Conservation (phyloP, 2,329 filamentous ascomycete genomes). For the Colletotrichum sp. region DNA sequence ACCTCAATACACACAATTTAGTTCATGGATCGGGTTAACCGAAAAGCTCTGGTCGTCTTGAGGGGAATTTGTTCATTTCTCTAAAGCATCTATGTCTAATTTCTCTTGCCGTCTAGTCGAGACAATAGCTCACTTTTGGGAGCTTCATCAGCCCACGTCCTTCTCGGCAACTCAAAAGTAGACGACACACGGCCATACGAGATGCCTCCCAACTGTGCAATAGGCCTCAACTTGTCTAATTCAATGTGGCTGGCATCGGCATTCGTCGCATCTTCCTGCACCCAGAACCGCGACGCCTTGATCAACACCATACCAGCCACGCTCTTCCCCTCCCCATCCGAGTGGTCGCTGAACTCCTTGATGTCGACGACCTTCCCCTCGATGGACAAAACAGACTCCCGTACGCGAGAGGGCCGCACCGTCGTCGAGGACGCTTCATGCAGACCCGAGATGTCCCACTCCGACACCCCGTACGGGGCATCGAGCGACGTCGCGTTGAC, state of each 20-base stretch:
- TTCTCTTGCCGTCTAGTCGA: background rate
- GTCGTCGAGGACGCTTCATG: constrained; percentile 36
- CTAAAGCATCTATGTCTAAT: background rate
- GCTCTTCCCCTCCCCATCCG: constrained; percentile 74
- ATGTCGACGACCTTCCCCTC: constrained; percentile 79
- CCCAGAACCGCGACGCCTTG: constrained; percentile 89
- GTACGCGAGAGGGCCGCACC: constrained; percentile 75
- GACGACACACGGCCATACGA: constrained; percentile 77
- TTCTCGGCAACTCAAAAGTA: constrained; percentile 68
- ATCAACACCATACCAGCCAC: constrained; percentile 77
- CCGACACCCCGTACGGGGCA: constrained; percentile 75
- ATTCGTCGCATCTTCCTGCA: constrained; percentile 83
- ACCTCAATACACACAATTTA: background rate
- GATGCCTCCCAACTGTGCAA: constrained; percentile 84
- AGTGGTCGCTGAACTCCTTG: constrained; percentile 78
- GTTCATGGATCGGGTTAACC: background rate
- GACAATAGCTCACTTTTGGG: constrained; percentile 2
- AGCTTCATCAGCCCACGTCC: constrained; percentile 27
- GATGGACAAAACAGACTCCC: constrained; percentile 81
- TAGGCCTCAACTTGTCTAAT: constrained; percentile 70
- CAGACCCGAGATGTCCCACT: constrained; percentile 78
- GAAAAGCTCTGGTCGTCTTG: background rate
- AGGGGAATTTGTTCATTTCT: background rate
- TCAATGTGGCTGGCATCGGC: constrained; percentile 76
- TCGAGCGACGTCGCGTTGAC: constrained; percentile 82